Base-by-base conservation (phyloP, 495 filamentous ascomycete genomes). In the Neurospora pannonica region DNA sequence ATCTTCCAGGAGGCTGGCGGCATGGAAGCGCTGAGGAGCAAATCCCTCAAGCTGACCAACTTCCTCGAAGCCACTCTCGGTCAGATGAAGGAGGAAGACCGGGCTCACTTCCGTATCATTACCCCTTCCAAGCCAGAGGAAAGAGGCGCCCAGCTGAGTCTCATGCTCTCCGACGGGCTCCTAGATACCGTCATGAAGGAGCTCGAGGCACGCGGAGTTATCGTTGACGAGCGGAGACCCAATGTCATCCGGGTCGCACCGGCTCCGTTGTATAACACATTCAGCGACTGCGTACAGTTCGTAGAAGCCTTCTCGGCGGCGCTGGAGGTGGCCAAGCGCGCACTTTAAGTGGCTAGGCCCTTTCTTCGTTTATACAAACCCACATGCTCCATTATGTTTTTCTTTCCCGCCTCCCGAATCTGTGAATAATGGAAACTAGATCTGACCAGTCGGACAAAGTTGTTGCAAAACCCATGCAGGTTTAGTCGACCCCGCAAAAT, bases 171-270 rank as follows among this genome's bases (percentile, higher is more conserved):
- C 34, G 85, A 87, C 2, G 91, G 90, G 0, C 79, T 97, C 70
- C 84, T 98, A 60, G 91, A 93, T 73, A 74, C 77, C 4, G 89
- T 97, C 1, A 89, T 95, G 84, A 82, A 89, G 71, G 83, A 83
- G 71, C 78, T 99, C 40, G 90, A 97, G 77, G 85, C 87, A 54
- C 82, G 87, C 15, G 90, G 89, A 4, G 89, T 97, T 11, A 88
- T 99, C 31, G 89, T 97, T 40, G 96, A 99, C 79, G 94, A 98
- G 84, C 85, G 96, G 75, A 90, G 89, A 79, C 96, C 96, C 28
- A 90, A 97, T 81, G 97, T 99, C 36, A 88, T 99, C 38, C 86
- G 96, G 8, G 92, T 98, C n/a, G 94, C 95, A 21, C 97, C 96
- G 2, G 91, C 93, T 38, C 95, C 96, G 40, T 78, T 98, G 71